A percentile compares a stretch with the other conserved stretches of the same genome.
These are phyloP conservation scores for Neurospora africana DNA, from an alignment of 495 filamentous ascomycete species.

Conservation along the genomic window DNA sequence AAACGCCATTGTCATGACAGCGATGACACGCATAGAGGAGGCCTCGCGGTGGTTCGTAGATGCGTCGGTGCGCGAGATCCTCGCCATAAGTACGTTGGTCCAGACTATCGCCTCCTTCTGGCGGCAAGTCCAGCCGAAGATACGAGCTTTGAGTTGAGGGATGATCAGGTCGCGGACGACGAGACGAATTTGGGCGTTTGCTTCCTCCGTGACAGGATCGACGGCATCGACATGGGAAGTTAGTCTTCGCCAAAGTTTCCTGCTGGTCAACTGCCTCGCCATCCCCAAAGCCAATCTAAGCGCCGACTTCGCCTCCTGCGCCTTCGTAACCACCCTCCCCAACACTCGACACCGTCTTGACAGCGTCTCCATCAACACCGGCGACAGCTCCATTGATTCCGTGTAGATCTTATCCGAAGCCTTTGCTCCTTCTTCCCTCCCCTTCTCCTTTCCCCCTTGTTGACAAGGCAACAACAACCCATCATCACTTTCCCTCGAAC, in stretches of 20 bases:
- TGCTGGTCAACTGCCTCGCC: not conserved
- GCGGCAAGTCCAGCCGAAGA: not conserved
- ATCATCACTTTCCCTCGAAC: not conserved
- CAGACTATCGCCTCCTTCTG: not conserved
- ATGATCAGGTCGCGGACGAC: not conserved
- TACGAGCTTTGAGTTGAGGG: not conserved
- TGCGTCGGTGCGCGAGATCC: not conserved
- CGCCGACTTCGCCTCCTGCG: not conserved
- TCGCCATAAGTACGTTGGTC: not conserved
- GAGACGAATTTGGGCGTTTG: not conserved
- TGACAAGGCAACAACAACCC: not conserved
- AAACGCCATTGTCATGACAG: slow-evolving; percentile 9
- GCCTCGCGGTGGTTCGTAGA: not conserved
- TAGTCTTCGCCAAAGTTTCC: not conserved
- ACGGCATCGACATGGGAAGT: not conserved
- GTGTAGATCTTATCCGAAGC: not conserved
- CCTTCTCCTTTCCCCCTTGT: not conserved
- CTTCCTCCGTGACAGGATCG: not conserved
- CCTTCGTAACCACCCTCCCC: not conserved
- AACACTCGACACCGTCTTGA: not conserved
- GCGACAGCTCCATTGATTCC: not conserved
- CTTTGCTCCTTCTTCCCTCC: rapidly evolving
- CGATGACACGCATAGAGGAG: slow-evolving; percentile 3
- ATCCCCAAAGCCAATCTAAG: not conserved
- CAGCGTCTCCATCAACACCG: not conserved